phyloP scores from a whole-genome alignment of 1,284 basidiomycete genomes.

The Phenoliferia sp. region DNA sequence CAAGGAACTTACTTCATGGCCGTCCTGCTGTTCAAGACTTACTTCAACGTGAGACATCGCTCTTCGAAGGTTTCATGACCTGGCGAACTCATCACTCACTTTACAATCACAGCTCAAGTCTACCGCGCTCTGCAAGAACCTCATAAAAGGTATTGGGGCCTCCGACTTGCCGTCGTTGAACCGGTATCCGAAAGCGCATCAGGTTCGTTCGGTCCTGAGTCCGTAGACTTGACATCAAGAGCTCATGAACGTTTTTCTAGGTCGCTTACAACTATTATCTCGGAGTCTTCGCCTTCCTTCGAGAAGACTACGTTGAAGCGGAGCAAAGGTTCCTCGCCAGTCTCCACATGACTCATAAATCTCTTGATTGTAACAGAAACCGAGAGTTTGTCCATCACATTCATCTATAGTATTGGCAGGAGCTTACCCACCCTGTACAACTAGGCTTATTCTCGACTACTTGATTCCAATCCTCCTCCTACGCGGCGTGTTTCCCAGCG shows the following conservation, averaged over 20 bases:
- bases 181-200: conserved; percentile 75
- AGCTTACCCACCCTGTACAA: neutral
- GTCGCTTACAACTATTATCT: conserved; percentile 89
- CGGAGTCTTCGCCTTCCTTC: conserved; percentile 87
- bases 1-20: conserved; percentile 92
- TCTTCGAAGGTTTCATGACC: conserved; percentile 36
- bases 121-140: conserved; percentile 85
- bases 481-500: conserved; percentile 78
- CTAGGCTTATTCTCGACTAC: conserved; percentile 77
- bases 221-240: neutral
- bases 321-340: conserved; percentile 23
- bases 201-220: conserved; percentile 52
- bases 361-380: too few relatives aligned
- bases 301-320: conserved; percentile 81
- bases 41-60: conserved; percentile 83
- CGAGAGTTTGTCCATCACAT: too few relatives aligned
- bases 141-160: conserved; percentile 72
- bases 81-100: neutral
- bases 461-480: conserved; percentile 83
- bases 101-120: conserved; percentile 63
- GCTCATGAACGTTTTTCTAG: conserved; percentile 41
- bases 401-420: too few relatives aligned
- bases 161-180: conserved; percentile 76
- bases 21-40: conserved; percentile 83
- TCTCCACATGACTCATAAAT: conserved; percentile 9